Evolutionary conservation across 108 stramenopile species (phyloP), one percentile per base, ranked within the genome.

Genomic region (Stephanodiscus triporus): DNA sequence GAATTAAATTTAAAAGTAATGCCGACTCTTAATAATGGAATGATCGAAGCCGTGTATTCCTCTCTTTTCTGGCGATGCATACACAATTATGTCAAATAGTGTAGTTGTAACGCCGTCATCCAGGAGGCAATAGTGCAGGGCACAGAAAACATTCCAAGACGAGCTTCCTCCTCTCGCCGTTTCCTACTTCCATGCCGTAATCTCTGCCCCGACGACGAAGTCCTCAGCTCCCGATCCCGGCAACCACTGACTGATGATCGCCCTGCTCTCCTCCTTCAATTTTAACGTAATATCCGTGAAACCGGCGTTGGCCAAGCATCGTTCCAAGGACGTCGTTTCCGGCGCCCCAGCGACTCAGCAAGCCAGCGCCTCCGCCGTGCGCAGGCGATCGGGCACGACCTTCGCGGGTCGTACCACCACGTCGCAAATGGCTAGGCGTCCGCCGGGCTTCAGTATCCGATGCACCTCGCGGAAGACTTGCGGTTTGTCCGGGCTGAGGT

Each of bases 381-480:
- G 59, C 24, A 87, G 72, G 3, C 47, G 30, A 40, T 60, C 9
- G 3, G 86, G 86, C 5, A 87, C 63, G 1, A 54, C 37, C 22
- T 68, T 67, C 37, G 59, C 34, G 22, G 75, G 76, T 11, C 84
- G 72, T 23, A 77, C 63, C 1, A 87, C 70, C 22, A 91, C 91
- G 54, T 91, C 91, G 17, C 62, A 86, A 37, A 97, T 81, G 58
- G 92, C 86, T 5, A 97, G 70, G 36, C 93, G 78, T 29, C 95
- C 97, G 13, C 97, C 97, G 2, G 89, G 85, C 62, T 91, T 90
- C 23, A 97, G 76, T 11, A 96, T 85, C 9, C 94, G 82, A 54
- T 81, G 91, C 0, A 91, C 67, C 70, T 95, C 97, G 4, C 60
- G 53, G 70, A 95, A 91, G 2, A 88, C 91, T 65, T 84, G 83